Base-by-base conservation (phyloP, 352 stramenopile genomes). In the Pilasporangium apinafurcum region DNA sequence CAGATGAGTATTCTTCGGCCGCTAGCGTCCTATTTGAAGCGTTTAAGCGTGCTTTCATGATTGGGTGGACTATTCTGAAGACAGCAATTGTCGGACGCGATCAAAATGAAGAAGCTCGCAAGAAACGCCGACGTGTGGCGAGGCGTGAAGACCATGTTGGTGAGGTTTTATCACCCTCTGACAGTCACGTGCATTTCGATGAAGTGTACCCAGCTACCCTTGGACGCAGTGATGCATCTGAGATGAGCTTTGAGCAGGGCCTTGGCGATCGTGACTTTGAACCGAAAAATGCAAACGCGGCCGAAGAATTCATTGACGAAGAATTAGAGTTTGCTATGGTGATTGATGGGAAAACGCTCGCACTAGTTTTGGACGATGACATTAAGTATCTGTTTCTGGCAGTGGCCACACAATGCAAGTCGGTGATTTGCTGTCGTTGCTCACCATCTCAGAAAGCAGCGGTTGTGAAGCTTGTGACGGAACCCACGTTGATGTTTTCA, bases 321-420 rank as follows among this genome's bases (percentile, higher is more conserved):
- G 75, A 92, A 8, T 38, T 95, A 16, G 83, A 93, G 41, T 93
- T 91, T 44, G 83, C 81, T 12, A 92, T 95, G 81, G 83, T 95
- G n/a, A 95, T 95, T 40, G 83, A 95, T 46, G 83, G 83, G 8
- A 90, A 88, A 46, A 93, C 83, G 12, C 59, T 93, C 3, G 73
- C 78, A 16, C 51, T 95, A 20, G 66, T 92, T 25, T 59, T 95
- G 25, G 81, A 92, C 44, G 76, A 93, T 56, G 83, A 95, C 49
- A 92, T 93, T 42, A 93, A 95, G 49, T 93, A 95, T 31, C 56
- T 93, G 4, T 93, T 95, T 37, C 53, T 93, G 62, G 73, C 90
- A 9, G 81, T 95, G 12, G 79, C 83, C 18, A 92, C 78, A 1
- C 76, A 93, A 50, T 95, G 83, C 52, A 95, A 95, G 50, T 93